Percentiles rank a stretch among this genome's conserved stretches.
These are phyloP conservation scores for Vitis hybrid DNA, from an alignment of 177 flowering plant species.

Conservation along the genomic window DNA sequence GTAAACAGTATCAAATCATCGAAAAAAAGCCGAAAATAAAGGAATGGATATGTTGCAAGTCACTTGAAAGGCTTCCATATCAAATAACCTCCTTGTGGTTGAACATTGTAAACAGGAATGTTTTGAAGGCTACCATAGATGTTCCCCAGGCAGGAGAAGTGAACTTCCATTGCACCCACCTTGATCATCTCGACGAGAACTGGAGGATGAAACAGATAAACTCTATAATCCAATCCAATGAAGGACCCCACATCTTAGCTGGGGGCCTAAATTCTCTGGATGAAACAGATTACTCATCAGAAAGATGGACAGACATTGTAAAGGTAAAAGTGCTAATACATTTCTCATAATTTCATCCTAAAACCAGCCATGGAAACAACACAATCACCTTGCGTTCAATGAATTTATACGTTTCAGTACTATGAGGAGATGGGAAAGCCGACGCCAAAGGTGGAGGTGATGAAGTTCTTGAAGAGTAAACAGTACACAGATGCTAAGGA, in stretches of 20 bases:
- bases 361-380: neutral
- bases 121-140: conserved; percentile 80
- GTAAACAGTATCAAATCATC: too few species aligned
- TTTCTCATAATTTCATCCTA: neutral
- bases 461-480: conserved; percentile 69
- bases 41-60: neutral
- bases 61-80: neutral
- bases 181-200: conserved; percentile 88
- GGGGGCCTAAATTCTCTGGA: conserved; percentile 94
- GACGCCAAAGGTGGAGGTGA: conserved; percentile 81
- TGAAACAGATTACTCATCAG: conserved; percentile 77
- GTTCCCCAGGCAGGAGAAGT: conserved; percentile 78
- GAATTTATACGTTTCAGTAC: conserved; percentile 48
- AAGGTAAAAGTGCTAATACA: conserved; percentile 42
- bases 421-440: conserved; percentile 97
- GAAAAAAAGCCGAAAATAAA: too few species aligned
- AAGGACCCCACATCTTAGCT: conserved; percentile 74
- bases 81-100: neutral
- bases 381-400: neutral
- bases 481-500: conserved; percentile 80
- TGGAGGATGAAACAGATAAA: conserved; percentile 97
- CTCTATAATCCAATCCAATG: conserved; percentile 64
- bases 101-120: conserved; percentile 56
- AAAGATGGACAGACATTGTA: conserved; percentile 91
- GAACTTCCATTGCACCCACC: conserved; percentile 80